Conservation (phyloP, 495 filamentous ascomycete genomes). For the Hypoxylon fragiforme region DNA sequence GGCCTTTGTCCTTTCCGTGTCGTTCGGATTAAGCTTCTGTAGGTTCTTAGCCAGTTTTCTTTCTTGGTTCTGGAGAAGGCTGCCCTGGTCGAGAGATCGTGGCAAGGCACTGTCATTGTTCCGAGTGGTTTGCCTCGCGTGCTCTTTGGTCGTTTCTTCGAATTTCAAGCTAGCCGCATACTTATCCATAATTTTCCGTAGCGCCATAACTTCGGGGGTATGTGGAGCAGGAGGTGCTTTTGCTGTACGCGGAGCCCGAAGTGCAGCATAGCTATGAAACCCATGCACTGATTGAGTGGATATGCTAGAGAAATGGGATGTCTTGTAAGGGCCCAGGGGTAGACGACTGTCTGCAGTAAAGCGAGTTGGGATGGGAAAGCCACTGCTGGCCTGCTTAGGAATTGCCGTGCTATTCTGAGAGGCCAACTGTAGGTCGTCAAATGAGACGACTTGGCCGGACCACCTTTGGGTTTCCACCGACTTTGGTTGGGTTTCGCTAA, state of each 20-base stretch:
- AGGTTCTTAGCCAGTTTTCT: neutral
- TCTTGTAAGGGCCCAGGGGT: too few species aligned
- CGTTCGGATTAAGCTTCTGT: neutral
- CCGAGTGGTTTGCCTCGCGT: too few species aligned
- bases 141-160: too few species aligned
- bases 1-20: neutral
- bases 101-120: constrained; percentile 2
- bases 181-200: too few species aligned
- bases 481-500: constrained; percentile 31
- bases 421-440: constrained; percentile 31
- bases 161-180: too few species aligned
- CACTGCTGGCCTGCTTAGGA: neutral
- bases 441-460: constrained; percentile 35
- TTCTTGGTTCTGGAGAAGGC: neutral
- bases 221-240: too few species aligned
- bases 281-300: too few species aligned
- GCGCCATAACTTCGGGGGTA: too few species aligned
- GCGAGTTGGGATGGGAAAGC: neutral
- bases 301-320: too few species aligned
- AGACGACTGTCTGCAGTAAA: neutral
- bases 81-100: neutral
- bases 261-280: too few species aligned
- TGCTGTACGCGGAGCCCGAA: too few species aligned
- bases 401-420: neutral
- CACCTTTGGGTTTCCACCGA: constrained; percentile 25